A percentile compares a stretch with the other conserved stretches of the same genome.
phyloP scores from a whole-genome alignment of 768 basidiomycete genomes.

The Cystofilobasidium capitatum region DNA sequence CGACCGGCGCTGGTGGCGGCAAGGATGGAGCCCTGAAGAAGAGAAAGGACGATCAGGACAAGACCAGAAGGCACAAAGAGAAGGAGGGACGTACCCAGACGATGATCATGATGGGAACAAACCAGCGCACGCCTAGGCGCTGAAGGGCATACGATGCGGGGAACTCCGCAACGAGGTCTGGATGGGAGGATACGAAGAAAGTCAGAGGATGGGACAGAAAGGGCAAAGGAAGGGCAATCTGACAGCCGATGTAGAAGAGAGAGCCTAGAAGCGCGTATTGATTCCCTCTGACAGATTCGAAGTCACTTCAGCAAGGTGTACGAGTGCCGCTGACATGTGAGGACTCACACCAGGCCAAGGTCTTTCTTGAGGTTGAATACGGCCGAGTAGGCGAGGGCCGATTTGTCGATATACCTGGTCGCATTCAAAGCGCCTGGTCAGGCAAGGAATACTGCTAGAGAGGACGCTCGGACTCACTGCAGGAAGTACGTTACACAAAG shows the following conservation, averaged over 20 bases:
- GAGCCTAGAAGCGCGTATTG: slow-evolving; percentile 32
- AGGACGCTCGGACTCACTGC: too few relatives aligned
- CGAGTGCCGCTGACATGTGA: too few relatives aligned
- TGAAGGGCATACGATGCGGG: slow-evolving; percentile 31
- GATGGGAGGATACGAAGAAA: background rate
- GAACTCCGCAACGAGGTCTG: slow-evolving; percentile 31
- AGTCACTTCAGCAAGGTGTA: too few relatives aligned
- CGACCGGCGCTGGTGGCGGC: slow-evolving; percentile 1
- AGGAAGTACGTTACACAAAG: too few relatives aligned
- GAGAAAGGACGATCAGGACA: background rate
- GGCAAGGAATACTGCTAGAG: too few relatives aligned
- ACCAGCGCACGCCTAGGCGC: slow-evolving; percentile 27
- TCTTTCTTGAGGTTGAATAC: slow-evolving; percentile 31
- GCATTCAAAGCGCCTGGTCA: too few relatives aligned
- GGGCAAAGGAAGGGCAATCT: background rate
- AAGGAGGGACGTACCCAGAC: too few relatives aligned
- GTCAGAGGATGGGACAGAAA: too few relatives aligned
- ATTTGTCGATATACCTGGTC: slow-evolving; percentile 33
- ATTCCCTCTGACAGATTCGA: slow-evolving; percentile 25
- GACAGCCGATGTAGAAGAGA: slow-evolving; percentile 14
- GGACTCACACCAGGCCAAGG: too few relatives aligned
- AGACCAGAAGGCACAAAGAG: slow-evolving; percentile 19
- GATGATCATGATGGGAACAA: slow-evolving; percentile 30
- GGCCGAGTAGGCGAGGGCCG: slow-evolving; percentile 33
- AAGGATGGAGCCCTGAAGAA: background rate